Percentiles rank a stretch among this genome's conserved stretches.
These are phyloP conservation scores for Aurantiochytrium sp. DNA, from an alignment of 108 stramenopile species.

Conservation along the genomic window DNA sequence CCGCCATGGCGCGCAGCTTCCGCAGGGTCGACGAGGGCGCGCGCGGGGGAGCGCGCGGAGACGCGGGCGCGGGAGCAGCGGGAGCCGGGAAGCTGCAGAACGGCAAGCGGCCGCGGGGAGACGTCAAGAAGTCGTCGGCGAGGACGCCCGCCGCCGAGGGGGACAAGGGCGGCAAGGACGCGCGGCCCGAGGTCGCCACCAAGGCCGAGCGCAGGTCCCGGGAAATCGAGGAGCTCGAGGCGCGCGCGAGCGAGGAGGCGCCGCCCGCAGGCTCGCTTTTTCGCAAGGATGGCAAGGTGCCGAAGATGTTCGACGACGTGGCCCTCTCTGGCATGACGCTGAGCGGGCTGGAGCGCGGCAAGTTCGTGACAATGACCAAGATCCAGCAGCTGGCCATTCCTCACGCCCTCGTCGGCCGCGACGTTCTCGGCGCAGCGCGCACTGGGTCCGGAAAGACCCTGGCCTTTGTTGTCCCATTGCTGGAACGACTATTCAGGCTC, in stretches of 20 bases:
- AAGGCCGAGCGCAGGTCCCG: not conserved
- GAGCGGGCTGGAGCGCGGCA: constrained; percentile 10
- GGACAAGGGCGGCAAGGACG: not conserved
- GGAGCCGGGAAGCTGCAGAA: no score
- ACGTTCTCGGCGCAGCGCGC: constrained; percentile 72
- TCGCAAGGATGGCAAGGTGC: not conserved
- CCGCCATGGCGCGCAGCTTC: no score
- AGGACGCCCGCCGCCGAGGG: no score
- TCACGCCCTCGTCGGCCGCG: constrained; percentile 78
- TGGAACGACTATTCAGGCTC: constrained; percentile 71
- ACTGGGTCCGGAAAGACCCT: constrained; percentile 59
- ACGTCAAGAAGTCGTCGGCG: no score
- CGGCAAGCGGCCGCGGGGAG: no score
- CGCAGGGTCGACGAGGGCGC: no score
- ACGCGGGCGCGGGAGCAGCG: no score
- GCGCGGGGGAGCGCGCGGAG: no score
- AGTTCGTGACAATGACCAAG: constrained; percentile 71
- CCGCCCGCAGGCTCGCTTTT: not conserved
- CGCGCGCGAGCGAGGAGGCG: not conserved
- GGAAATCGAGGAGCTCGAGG: not conserved
- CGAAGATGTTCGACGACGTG: not conserved
- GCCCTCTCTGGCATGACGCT: not conserved
- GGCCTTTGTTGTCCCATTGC: constrained; percentile 65
- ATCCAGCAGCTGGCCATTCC: constrained; percentile 85
- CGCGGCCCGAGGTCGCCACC: not conserved